phyloP scores from a whole-genome alignment of 192 early-diverging fungal species.

The Gryganskiella cystojenkinii region DNA sequence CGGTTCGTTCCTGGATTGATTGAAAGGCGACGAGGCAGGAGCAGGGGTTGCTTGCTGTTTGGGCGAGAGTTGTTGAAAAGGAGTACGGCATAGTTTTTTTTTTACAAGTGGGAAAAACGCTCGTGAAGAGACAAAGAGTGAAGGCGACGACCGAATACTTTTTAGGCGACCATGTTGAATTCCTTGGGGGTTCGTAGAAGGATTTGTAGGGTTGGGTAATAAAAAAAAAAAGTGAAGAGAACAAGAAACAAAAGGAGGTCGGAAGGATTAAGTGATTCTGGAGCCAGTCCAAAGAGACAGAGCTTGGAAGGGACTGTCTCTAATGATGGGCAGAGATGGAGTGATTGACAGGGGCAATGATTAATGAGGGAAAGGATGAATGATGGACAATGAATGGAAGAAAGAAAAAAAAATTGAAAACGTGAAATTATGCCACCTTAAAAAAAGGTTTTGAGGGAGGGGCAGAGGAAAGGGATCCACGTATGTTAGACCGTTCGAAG shows the following conservation, averaged over 20 bases:
- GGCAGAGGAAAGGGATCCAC: not conserved
- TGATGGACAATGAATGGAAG: not conserved
- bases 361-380: not conserved
- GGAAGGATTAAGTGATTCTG: too few relatives aligned
- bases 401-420: not conserved
- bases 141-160: not conserved
- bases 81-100: conserved; percentile 34
- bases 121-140: conserved; percentile 23
- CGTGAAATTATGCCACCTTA: too few relatives aligned
- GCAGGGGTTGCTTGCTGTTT: conserved; percentile 32
- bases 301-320: not conserved
- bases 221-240: too few relatives aligned
- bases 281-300: too few relatives aligned
- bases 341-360: too few relatives aligned
- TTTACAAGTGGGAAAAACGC: conserved; percentile 12
- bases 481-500: too few relatives aligned
- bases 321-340: not conserved
- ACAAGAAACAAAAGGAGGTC: too few relatives aligned
- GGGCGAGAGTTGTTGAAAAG: conserved; percentile 2
- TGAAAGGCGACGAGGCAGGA: conserved; percentile 22
- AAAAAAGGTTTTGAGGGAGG: not conserved
- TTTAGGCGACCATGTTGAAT: conserved; percentile 6
- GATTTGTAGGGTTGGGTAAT: too few relatives aligned
- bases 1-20: conserved; percentile 10
- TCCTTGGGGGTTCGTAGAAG: not conserved